These are phyloP conservation scores for Thalassiosira livingstoniorum DNA, from an alignment of 352 stramenopile species.

Conservation along the genomic window DNA sequence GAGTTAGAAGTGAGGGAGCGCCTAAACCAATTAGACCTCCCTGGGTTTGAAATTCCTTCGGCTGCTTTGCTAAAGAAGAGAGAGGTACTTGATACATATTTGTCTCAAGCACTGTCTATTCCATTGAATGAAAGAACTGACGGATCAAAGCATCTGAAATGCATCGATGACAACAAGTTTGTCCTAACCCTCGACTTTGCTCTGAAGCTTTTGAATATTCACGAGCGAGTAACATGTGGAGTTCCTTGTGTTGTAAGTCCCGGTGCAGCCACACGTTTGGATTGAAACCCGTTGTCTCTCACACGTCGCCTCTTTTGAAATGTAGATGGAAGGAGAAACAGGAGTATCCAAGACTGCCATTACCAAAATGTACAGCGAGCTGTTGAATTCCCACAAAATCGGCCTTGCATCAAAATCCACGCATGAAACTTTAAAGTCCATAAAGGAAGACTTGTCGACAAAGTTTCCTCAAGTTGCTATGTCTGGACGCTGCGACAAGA, in stretches of 20 bases:
- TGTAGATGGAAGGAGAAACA: constrained; percentile 74
- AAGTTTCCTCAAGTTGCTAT: constrained; percentile 20
- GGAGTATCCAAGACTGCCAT: constrained; percentile 73
- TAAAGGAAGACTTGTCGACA: constrained; percentile 20
- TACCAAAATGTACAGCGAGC: constrained; percentile 67
- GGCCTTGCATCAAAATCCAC: constrained; percentile 46
- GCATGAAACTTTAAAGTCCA: constrained; percentile 15
- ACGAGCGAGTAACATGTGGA: constrained; percentile 66
- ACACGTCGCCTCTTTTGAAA: too few species aligned
- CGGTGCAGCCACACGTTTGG: too few species aligned
- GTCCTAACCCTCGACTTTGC: constrained; percentile 72
- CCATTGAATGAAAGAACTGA: constrained; percentile 34
- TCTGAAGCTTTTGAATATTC: constrained; percentile 68
- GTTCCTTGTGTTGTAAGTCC: constrained; percentile 67
- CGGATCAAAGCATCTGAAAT: constrained; percentile 49
- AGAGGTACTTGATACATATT: constrained; percentile 61
- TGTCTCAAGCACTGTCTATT: constrained; percentile 65
- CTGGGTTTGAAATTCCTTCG: constrained; percentile 60
- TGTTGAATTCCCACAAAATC: constrained; percentile 58
- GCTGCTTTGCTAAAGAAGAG: constrained; percentile 48
- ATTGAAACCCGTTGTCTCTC: too few species aligned
- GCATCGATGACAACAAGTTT: constrained; percentile 68
- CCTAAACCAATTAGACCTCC: constrained; percentile 50
- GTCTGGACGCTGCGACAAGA: neutral
- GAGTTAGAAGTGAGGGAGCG: constrained; percentile 31